Conservation (phyloP, 2,329 filamentous ascomycete species). For the Parafenestella ontariensis region DNA sequence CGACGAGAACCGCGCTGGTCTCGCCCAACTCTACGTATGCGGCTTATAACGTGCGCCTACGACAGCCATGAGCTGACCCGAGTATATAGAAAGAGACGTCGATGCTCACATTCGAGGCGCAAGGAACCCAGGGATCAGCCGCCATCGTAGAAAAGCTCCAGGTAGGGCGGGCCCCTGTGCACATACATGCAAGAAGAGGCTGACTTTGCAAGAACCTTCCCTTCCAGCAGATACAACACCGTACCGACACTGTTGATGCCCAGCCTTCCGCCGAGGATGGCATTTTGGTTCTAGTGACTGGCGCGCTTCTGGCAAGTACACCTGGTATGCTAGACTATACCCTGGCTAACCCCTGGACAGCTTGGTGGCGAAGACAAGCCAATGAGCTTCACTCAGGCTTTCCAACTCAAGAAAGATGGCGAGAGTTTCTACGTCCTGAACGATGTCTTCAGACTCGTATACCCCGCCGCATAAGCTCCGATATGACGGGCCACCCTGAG, state of each 20-base stretch:
- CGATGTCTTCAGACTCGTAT: slow-evolving; percentile 93
- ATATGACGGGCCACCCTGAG: slow-evolving; percentile 1
- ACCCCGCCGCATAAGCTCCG: slow-evolving; percentile 53
- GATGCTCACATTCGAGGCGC: slow-evolving; percentile 91
- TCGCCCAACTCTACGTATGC: slow-evolving; percentile 82
- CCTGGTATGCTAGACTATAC: not conserved
- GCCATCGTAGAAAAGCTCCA: slow-evolving; percentile 80
- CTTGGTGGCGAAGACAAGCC: slow-evolving; percentile 85
- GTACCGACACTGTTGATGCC: slow-evolving; percentile 78
- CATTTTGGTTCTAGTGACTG: slow-evolving; percentile 88
- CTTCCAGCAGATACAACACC: slow-evolving; percentile 82
- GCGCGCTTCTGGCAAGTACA: slow-evolving; percentile 75
- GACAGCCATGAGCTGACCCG: slow-evolving; percentile 8
- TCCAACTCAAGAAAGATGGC: slow-evolving; percentile 82
- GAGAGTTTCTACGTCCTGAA: slow-evolving; percentile 82
- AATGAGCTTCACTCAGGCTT: slow-evolving; percentile 90
- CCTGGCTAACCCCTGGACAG: slow-evolving; percentile 54
- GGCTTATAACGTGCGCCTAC: slow-evolving; percentile 7
- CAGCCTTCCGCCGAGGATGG: slow-evolving; percentile 75
- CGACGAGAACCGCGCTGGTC: slow-evolving; percentile 71
- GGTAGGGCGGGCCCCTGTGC: slow-evolving; percentile 62
- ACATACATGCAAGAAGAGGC: slow-evolving; percentile 2
- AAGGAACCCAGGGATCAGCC: slow-evolving; percentile 67
- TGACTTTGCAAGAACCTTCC: slow-evolving; percentile 68
- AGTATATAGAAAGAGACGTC: slow-evolving; percentile 68